A percentile compares a stretch with the other conserved stretches of the same genome.
Evolutionary conservation across 1,284 basidiomycete species (phyloP).

Genomic region (Cutaneotrichosporon sp.): DNA sequence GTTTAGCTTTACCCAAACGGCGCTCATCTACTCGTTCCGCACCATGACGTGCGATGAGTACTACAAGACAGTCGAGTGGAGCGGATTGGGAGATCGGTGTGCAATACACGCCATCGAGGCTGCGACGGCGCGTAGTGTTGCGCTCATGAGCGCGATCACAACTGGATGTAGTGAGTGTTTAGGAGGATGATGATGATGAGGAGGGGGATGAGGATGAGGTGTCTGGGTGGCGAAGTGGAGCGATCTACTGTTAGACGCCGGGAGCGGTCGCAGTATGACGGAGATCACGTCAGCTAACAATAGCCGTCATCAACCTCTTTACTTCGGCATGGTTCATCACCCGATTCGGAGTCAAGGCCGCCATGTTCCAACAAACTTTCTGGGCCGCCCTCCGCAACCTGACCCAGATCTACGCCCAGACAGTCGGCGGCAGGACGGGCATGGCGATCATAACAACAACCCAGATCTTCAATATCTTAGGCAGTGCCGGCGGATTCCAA

Average conservation of each 20-base stretch:
- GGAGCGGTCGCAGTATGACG: no score
- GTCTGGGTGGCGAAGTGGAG: no score
- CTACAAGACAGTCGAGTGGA: conserved; percentile 35
- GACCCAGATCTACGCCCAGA: conserved; percentile 43
- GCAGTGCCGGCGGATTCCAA: conserved; percentile 47
- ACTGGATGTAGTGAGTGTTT: conserved; percentile 34
- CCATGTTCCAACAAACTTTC: conserved; percentile 49
- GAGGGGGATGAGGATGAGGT: background rate
- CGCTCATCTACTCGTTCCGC: conserved; percentile 48
- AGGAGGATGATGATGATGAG: no score
- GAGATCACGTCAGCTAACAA: background rate
- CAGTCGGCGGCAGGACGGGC: conserved; percentile 34
- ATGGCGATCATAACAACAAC: conserved; percentile 44
- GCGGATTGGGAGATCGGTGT: conserved; percentile 39
- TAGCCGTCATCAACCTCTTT: conserved; percentile 49
- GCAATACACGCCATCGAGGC: conserved; percentile 36
- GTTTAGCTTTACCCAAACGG: conserved; percentile 47
- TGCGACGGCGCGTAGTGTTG: conserved; percentile 34
- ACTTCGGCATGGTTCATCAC: conserved; percentile 45
- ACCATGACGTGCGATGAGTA: conserved; percentile 49
- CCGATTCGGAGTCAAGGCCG: conserved; percentile 40
- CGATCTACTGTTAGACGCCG: no score
- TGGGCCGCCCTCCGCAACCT: conserved; percentile 48
- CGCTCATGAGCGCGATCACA: conserved; percentile 40
- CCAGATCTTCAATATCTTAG: conserved; percentile 49